These are phyloP conservation scores for Penicillium ochrochloron DNA, from an alignment of 495 filamentous ascomycete species.

Conservation along the genomic window DNA sequence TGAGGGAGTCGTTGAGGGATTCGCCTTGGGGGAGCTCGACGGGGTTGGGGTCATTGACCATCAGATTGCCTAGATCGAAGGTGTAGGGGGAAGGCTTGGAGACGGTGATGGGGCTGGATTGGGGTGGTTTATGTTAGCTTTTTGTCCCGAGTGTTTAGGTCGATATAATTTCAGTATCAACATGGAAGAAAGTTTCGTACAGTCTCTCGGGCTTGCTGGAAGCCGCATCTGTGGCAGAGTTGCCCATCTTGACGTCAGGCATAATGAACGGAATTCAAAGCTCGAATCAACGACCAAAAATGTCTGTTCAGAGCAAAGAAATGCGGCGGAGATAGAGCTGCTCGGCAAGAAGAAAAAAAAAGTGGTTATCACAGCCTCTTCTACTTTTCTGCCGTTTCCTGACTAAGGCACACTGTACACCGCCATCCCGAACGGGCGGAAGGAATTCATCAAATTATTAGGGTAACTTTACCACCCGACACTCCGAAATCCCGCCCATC, in stretches of 20 bases:
- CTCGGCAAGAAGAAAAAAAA: slow-evolving; percentile 32
- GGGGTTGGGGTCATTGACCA: slow-evolving; percentile 82
- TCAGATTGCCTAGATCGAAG: slow-evolving; percentile 88
- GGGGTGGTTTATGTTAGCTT: slow-evolving; percentile 20
- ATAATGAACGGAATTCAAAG: slow-evolving; percentile 25
- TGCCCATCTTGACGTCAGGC: slow-evolving; percentile 39
- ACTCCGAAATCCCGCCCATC: slow-evolving; percentile 24
- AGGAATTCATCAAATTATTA: slow-evolving; percentile 45
- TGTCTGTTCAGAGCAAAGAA: slow-evolving; percentile 27
- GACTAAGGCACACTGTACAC: slow-evolving; percentile 27
- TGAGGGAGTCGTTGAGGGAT: slow-evolving; percentile 56
- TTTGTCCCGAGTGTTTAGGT: not conserved
- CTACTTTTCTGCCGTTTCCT: slow-evolving; percentile 33
- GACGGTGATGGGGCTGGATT: slow-evolving; percentile 62
- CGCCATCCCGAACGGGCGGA: slow-evolving; percentile 32
- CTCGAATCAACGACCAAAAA: not conserved
- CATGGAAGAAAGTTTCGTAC: slow-evolving; percentile 30
- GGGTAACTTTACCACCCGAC: slow-evolving; percentile 17
- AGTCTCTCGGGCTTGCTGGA: slow-evolving; percentile 47
- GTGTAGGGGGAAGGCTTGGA: slow-evolving; percentile 85
- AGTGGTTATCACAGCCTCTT: slow-evolving; percentile 32
- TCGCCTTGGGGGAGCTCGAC: slow-evolving; percentile 53
- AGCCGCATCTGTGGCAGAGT: slow-evolving; percentile 27
- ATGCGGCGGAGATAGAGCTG: slow-evolving; percentile 27
- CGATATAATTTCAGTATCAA: not conserved